Conservation (phyloP, 148 eudicot species). For the Dysphania ambrosioides region DNA sequence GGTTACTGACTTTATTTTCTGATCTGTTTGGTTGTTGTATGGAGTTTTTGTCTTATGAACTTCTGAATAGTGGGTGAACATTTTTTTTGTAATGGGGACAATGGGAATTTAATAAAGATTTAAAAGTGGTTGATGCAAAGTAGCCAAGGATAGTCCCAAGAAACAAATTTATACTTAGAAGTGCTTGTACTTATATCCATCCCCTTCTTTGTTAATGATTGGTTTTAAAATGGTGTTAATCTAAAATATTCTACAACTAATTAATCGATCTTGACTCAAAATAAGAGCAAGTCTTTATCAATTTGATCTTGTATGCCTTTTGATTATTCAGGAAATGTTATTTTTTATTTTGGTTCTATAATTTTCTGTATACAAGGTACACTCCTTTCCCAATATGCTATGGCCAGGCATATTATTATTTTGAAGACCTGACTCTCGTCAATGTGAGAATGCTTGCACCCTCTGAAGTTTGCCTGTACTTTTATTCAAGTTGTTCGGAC, state of each 20-base stretch:
- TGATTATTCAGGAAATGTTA: neutral
- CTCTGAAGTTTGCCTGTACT: neutral
- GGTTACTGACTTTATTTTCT: neutral
- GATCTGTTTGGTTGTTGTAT: neutral
- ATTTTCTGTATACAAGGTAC: constrained; percentile 3
- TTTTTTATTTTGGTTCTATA: neutral
- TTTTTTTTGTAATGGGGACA: neutral
- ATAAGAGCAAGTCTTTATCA: too few species aligned
- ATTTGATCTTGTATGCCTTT: neutral
- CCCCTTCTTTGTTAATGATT: neutral
- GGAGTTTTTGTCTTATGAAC: neutral
- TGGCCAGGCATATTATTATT: too few species aligned
- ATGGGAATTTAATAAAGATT: neutral
- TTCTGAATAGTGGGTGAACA: neutral
- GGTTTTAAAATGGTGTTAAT: neutral
- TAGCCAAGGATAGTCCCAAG: neutral
- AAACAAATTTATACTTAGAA: neutral
- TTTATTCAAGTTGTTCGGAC: neutral
- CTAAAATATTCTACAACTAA: neutral
- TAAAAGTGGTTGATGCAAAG: neutral
- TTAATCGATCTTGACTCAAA: neutral
- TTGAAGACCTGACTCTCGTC: too few species aligned
- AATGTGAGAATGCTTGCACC: too few species aligned
- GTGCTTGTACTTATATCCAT: neutral
- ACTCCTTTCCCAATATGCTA: neutral